Evolutionary conservation across 139 green algal species (phyloP).

Genomic region (Astrephomene gubernaculifera): DNA sequence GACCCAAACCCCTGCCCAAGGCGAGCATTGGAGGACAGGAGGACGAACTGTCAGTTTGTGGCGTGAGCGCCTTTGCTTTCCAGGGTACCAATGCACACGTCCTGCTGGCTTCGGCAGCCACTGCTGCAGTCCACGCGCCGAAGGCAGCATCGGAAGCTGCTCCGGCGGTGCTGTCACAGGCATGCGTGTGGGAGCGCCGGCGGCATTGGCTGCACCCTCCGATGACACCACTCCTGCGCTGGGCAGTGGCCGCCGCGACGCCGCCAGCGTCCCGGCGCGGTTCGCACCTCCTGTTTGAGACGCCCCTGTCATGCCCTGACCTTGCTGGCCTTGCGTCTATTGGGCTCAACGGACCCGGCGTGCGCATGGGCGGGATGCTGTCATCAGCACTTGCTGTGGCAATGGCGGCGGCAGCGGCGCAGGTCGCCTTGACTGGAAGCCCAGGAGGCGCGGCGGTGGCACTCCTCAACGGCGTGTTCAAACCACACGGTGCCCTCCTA

Average conservation of each 20-base stretch:
- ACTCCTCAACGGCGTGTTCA: background rate
- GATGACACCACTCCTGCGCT: background rate
- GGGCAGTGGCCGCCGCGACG: background rate
- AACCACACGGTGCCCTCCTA: background rate
- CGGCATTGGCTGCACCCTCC: slow-evolving; percentile 44
- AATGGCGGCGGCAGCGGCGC: slow-evolving; percentile 20
- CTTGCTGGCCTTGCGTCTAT: too few relatives aligned
- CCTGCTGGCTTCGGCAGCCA: slow-evolving; percentile 26
- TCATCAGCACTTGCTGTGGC: background rate
- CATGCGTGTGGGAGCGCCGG: slow-evolving; percentile 11
- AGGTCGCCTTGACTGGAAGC: background rate
- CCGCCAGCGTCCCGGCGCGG: too few relatives aligned
- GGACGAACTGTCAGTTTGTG: slow-evolving; percentile 28
- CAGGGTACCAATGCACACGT: slow-evolving; percentile 79
- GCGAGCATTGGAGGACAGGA: background rate
- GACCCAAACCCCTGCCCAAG: background rate
- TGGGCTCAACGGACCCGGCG: too few relatives aligned
- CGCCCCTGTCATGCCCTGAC: background rate
- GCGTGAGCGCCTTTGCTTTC: slow-evolving; percentile 86
- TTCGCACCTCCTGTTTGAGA: slow-evolving; percentile 25
- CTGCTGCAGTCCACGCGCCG: background rate
- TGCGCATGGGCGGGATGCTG: too few relatives aligned
- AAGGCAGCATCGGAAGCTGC: background rate
- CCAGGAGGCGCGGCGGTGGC: background rate
- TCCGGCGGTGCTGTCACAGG: background rate